Evolutionary conservation across 148 eudicot genomes (phyloP).

Genomic region (Heliosperma pusillum): DNA sequence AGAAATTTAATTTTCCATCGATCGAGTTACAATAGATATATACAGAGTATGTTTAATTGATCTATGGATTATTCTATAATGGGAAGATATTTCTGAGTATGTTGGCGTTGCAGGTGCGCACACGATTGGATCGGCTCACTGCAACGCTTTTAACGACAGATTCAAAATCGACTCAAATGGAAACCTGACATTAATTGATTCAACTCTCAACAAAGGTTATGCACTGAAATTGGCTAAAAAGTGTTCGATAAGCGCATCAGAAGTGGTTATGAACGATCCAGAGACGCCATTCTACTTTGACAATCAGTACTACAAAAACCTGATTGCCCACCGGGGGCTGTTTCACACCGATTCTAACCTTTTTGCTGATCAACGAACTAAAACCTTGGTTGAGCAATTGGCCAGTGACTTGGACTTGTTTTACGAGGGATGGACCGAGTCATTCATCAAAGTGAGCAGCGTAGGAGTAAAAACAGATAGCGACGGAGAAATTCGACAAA

Average conservation of each 20-base stretch:
- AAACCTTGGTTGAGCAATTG: constrained; percentile 34
- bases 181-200: constrained; percentile 43
- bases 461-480: constrained; percentile 44
- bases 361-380: constrained; percentile 43
- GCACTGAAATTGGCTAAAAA: constrained; percentile 40
- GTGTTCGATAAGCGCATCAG: constrained; percentile 36
- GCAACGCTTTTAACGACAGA: constrained; percentile 54
- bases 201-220: constrained; percentile 46
- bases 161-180: constrained; percentile 43
- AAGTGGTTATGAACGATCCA: constrained; percentile 50
- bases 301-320: constrained; percentile 51
- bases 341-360: constrained; percentile 60
- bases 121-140: constrained; percentile 74
- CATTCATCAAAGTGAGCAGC: constrained; percentile 49
- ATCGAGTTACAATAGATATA: too few species aligned
- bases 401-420: constrained; percentile 40
- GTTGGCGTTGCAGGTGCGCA: constrained; percentile 56
- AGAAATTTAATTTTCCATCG: too few species aligned
- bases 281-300: constrained; percentile 49
- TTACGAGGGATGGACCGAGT: constrained; percentile 41
- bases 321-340: constrained; percentile 46
- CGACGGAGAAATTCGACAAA: constrained; percentile 54
- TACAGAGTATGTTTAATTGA: too few species aligned
- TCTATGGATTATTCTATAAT: too few species aligned
- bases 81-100: background rate